These are phyloP conservation scores for Byssothecium circinans DNA, from an alignment of 2,329 filamentous ascomycete species.

Conservation along the genomic window DNA sequence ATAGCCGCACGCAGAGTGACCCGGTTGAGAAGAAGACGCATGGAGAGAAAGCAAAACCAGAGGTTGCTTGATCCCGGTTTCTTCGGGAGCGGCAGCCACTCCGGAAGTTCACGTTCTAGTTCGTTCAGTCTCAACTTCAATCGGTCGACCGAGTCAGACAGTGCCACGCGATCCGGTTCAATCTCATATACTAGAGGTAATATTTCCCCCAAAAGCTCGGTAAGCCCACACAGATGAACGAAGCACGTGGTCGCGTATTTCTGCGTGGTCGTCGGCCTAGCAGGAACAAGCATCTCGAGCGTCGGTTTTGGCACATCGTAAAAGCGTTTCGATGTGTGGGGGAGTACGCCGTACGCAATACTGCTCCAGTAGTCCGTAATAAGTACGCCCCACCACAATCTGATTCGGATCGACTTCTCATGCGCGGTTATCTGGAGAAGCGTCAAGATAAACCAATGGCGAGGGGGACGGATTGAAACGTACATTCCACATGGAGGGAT, in stretches of 20 bases:
- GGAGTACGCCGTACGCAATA: conserved; percentile 59
- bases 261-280: conserved; percentile 36
- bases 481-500: conserved; percentile 55
- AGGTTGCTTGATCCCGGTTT: conserved; percentile 41
- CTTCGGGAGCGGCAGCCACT: conserved; percentile 33
- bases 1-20: conserved; percentile 38
- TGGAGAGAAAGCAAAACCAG: conserved; percentile 46
- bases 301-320: conserved; percentile 60
- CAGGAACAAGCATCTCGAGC: conserved; percentile 44
- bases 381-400: conserved; percentile 60
- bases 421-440: conserved; percentile 42
- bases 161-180: conserved; percentile 28
- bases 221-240: conserved; percentile 56
- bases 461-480: neutral
- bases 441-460: neutral
- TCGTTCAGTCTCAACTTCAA: conserved; percentile 39
- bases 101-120: conserved; percentile 38
- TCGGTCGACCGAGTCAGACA: conserved; percentile 32
- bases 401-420: conserved; percentile 56
- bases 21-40: conserved; percentile 44
- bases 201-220: conserved; percentile 45
- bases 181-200: conserved; percentile 45
- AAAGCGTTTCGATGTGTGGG: conserved; percentile 55
- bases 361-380: conserved; percentile 61
- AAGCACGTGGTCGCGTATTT: conserved; percentile 55